Percentiles rank a stretch among this genome's conserved stretches.
Evolutionary conservation across 805 yeast genomes (phyloP).

Genomic region (Kockiozyma suomiensis): DNA sequence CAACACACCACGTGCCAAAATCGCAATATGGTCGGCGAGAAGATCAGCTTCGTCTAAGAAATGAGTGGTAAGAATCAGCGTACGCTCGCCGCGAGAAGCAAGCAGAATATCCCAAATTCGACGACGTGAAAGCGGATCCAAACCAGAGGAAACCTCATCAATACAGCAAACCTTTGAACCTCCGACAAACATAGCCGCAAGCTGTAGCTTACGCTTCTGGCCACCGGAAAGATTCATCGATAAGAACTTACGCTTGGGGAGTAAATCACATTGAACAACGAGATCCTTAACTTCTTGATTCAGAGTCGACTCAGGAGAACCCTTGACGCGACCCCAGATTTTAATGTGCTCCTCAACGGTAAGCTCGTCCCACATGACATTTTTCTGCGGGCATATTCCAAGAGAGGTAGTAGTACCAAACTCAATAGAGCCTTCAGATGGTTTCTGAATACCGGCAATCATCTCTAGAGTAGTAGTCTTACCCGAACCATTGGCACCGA

Average conservation of each 20-base stretch:
- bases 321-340: slow-evolving; percentile 44
- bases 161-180: slow-evolving; percentile 43
- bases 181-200: slow-evolving; percentile 45
- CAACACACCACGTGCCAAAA: slow-evolving; percentile 41
- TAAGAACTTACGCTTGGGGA: slow-evolving; percentile 34
- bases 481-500: slow-evolving; percentile 47
- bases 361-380: slow-evolving; percentile 44
- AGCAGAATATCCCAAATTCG: slow-evolving; percentile 44
- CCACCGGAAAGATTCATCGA: slow-evolving; percentile 43
- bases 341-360: slow-evolving; percentile 43
- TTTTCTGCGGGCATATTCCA: slow-evolving; percentile 45
- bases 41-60: slow-evolving; percentile 45
- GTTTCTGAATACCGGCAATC: slow-evolving; percentile 42
- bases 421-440: slow-evolving; percentile 38
- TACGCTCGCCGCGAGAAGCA: slow-evolving; percentile 38
- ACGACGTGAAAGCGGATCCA: slow-evolving; percentile 44
- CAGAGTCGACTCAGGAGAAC: slow-evolving; percentile 32
- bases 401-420: slow-evolving; percentile 36
- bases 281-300: slow-evolving; percentile 30
- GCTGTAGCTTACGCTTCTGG: slow-evolving; percentile 44
- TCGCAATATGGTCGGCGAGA: slow-evolving; percentile 43
- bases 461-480: slow-evolving; percentile 46
- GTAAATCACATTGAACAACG: slow-evolving; percentile 41
- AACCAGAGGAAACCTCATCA: slow-evolving; percentile 46
- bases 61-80: slow-evolving; percentile 43